Evolutionary conservation across 1,139 yeast genomes (phyloP), one percentile per base, ranked within the genome.

Genomic region (Sugiyamaella grinbergsii): DNA sequence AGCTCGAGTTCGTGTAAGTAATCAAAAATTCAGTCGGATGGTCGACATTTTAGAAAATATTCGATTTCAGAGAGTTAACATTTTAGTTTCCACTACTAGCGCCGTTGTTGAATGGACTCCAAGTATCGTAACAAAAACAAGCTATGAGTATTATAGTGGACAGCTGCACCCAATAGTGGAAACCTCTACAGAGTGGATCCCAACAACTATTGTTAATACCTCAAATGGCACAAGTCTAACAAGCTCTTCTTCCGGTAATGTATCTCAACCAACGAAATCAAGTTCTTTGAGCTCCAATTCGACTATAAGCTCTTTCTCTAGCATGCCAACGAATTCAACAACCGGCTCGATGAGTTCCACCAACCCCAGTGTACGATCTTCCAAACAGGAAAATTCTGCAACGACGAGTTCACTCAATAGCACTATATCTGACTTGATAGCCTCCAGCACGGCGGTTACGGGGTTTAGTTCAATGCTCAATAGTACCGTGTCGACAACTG

Each of bases 61-160:
- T 29, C 6, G 13, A n/a, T 29, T 13, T 11, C 33, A 11, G n/a
- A n/a, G 3, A 10, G 18, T 23, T 34, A 34, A 34, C 39, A 34
- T 34, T 5, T 3, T 18, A 19, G 24, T 23, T 18, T 15, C 39
- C 24, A 10, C 20, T 18, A 11, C 39, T 19, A 16, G 39, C 6
- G 24, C n/a, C 5, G 10, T 16, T 15, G 39, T 15, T 8, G 20
- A 7, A 8, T 33, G 33, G 40, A 29, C 7, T 5, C 47, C 47
- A 13, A 24, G 18, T 7, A 20, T 33, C 4, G 28, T 42, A 33
- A 42, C 39, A 5, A 23, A 19, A 8, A 42, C 47, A 10, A 22
- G 32, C 16, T 33, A 33, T 33, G 40, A 24, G 13, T 33, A 33
- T 24, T 42, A 42, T 20, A 42, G 40, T 23, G 47, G 40, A 3